These are phyloP conservation scores for Kluyveromyces nonfermentans DNA, from an alignment of 805 yeast species.

Conservation along the genomic window DNA sequence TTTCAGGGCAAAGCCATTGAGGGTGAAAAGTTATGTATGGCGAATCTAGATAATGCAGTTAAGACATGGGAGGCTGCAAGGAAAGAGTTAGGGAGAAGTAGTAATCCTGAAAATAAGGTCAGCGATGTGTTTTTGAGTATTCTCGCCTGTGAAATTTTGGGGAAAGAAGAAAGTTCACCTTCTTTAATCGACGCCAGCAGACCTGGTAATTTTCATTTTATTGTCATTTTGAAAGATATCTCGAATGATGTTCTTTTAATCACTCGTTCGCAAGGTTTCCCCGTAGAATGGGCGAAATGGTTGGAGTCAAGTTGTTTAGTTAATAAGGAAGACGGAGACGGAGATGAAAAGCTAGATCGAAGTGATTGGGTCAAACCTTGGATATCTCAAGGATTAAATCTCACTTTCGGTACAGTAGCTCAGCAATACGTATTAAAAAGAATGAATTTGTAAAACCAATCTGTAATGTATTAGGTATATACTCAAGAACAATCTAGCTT, in stretches of 20 bases:
- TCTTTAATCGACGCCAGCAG: slow-evolving; percentile 31
- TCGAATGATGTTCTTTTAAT: slow-evolving; percentile 66
- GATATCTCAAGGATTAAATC: slow-evolving; percentile 68
- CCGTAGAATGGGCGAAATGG: slow-evolving; percentile 90
- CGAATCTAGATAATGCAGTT: slow-evolving; percentile 73
- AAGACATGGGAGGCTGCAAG: slow-evolving; percentile 31
- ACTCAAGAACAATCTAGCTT: no score
- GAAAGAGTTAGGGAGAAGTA: slow-evolving; percentile 23
- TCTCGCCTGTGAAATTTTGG: slow-evolving; percentile 42
- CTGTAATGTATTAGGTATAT: no score
- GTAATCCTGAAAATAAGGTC: slow-evolving; percentile 17
- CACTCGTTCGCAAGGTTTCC: slow-evolving; percentile 83
- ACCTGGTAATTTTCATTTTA: slow-evolving; percentile 59
- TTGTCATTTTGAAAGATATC: slow-evolving; percentile 66
- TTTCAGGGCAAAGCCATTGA: slow-evolving; percentile 71
- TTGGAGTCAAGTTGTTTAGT: slow-evolving; percentile 30
- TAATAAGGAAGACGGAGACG: slow-evolving; percentile 23
- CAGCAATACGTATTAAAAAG: slow-evolving; percentile 85
- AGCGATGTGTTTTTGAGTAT: slow-evolving; percentile 67
- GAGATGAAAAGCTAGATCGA: slow-evolving; percentile 57
- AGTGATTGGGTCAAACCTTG: slow-evolving; percentile 73
- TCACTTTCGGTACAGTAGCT: slow-evolving; percentile 78
- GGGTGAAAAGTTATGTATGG: slow-evolving; percentile 82
- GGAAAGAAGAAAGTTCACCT: slow-evolving; percentile 13
- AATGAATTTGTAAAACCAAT: slow-evolving; percentile 40